These are phyloP conservation scores for Oehlia diaphana DNA, from an alignment of 192 early-diverging fungal genomes.

Conservation along the genomic window DNA sequence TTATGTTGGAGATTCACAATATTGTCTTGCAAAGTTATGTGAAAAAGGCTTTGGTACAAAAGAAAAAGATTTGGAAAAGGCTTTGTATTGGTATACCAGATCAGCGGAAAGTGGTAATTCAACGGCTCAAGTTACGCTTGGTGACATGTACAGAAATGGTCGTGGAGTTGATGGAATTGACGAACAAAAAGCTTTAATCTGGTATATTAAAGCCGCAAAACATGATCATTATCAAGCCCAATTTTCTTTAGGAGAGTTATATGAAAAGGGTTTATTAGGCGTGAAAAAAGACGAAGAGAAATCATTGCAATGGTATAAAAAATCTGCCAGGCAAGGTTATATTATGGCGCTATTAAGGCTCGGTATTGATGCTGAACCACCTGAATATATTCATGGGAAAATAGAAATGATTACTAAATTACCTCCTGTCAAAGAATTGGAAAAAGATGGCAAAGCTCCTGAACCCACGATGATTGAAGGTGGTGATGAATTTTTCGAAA, in stretches of 20 bases:
- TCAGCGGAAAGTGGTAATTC: constrained; percentile 74
- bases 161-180: background rate
- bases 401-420: background rate
- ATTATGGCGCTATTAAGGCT: constrained; percentile 70
- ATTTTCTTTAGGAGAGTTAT: background rate
- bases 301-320: constrained; percentile 59
- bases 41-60: background rate
- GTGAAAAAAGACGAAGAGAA: constrained; percentile 29
- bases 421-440: background rate
- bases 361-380: constrained; percentile 32
- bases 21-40: background rate
- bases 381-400: background rate
- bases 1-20: background rate
- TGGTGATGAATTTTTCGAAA: background rate
- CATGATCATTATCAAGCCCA: background rate
- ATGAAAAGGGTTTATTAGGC: background rate
- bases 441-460: background rate
- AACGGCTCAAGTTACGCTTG: constrained; percentile 75
- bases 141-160: background rate
- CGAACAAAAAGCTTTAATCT: background rate
- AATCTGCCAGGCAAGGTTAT: constrained; percentile 56
- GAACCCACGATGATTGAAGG: background rate
- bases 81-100: constrained; percentile 65
- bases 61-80: constrained; percentile 48
- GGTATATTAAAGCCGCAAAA: background rate